Base-by-base conservation (phyloP, 805 yeast species). In the Candida peoriensis region DNA sequence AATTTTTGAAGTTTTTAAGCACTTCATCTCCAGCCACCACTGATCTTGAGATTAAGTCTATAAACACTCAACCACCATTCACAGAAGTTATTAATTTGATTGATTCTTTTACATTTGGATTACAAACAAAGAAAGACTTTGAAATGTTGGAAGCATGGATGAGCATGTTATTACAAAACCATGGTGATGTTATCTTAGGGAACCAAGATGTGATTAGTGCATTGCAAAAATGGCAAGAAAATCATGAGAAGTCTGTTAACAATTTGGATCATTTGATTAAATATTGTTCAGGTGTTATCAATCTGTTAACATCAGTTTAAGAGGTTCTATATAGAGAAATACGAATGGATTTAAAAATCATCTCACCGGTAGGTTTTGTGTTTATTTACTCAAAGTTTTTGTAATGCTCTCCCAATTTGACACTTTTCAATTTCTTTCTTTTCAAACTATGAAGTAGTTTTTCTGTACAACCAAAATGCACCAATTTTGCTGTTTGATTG, bases 1-100 rank as follows among this genome's bases (percentile, higher is more conserved):
- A 51, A 12, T 81, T 90, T 52, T 64, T 87, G 39, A 50, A 55
- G 2, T 72, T 65, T 48, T 55, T 93, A 21, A 64, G 77, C 8
- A 52, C 55, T 3, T 70, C 85, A 24, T 69, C 96, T 0, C 96
- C 97, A 5, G 69, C 96, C 2, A 60, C 73, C 3, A 70, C 87
- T 18, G 97, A 93, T 55, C 58, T 93, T 38, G 99, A 93, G 58
- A 77, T 93, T 38, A 77, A 94, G 50, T 81, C 96, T 3, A 58
- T 93, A 43, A 72, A 77, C 46, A 56, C 81, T 2, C 62, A 69
- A 32, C 76, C 80, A 15, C 94, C 95, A 12, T 73, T 74, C 36
- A 53, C 60, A 9, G 97, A 90, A 61, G 56, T 88, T 47, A 54
- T 70, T 1, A 57, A 64, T 42, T 87, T 90, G 45, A 64, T 88